phyloP scores from a whole-genome alignment of 2,329 filamentous ascomycete genomes.

The Fusarium drepaniforme region DNA sequence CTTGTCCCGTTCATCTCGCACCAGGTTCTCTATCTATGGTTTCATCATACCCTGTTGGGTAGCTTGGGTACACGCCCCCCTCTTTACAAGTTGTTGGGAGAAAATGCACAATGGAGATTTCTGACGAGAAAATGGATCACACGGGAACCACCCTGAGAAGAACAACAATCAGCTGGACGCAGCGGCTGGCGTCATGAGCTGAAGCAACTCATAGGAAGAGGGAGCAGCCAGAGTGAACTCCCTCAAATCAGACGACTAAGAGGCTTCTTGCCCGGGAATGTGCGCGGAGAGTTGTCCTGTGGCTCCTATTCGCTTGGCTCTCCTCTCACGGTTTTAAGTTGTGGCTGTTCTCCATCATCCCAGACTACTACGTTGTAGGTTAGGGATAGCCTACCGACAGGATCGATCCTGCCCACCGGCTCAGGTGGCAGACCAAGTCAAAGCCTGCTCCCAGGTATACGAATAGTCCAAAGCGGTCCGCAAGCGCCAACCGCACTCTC shows the following conservation, averaged over 20 bases:
- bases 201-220: not conserved
- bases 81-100: constrained; percentile 6
- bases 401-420: not conserved
- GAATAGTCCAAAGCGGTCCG: constrained; percentile 20
- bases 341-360: not conserved
- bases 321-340: constrained; percentile 5
- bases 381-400: constrained; percentile 1
- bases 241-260: not conserved
- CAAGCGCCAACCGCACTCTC: constrained; percentile 20
- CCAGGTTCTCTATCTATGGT: constrained; percentile 7
- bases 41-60: constrained; percentile 12
- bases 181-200: not conserved
- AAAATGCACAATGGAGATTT: not conserved
- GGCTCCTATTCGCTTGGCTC: not conserved
- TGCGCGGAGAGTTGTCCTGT: not conserved
- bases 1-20: not conserved
- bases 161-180: not conserved
- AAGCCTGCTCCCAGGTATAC: constrained; percentile 5
- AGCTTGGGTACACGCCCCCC: constrained; percentile 9
- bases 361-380: not conserved
- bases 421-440: not conserved
- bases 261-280: not conserved
- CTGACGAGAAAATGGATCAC: not conserved
- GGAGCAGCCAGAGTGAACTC: not conserved
- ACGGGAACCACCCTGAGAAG: not conserved